These are phyloP conservation scores for Scheffersomyces stipitis DNA, from an alignment of 805 yeast species.

Conservation along the genomic window DNA sequence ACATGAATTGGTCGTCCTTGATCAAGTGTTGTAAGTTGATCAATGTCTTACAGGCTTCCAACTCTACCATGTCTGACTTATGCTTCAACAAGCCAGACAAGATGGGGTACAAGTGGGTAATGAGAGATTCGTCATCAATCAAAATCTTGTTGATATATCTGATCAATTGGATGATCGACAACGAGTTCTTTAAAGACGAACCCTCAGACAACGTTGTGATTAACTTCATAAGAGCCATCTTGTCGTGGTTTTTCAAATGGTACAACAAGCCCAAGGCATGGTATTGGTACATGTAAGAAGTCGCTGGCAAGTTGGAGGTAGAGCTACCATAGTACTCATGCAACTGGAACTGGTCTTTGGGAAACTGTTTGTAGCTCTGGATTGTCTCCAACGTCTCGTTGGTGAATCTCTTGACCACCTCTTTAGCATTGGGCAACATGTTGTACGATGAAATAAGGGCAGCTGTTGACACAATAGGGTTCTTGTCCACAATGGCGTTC, in stretches of 20 bases:
- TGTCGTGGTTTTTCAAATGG: constrained; percentile 84
- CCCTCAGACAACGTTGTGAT: constrained; percentile 72
- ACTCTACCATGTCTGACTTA: constrained; percentile 84
- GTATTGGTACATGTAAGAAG: constrained; percentile 86
- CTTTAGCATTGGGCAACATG: constrained; percentile 83
- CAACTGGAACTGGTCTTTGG: constrained; percentile 47
- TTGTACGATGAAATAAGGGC: constrained; percentile 91
- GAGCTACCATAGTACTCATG: constrained; percentile 58
- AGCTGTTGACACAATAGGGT: constrained; percentile 89
- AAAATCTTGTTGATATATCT: constrained; percentile 75
- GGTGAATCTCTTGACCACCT: constrained; percentile 89
- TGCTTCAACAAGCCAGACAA: constrained; percentile 72
- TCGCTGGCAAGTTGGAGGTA: constrained; percentile 54
- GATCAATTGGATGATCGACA: constrained; percentile 83
- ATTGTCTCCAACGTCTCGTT: constrained; percentile 95
- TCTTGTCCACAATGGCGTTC: constrained; percentile 87
- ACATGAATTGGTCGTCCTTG: constrained; percentile 62
- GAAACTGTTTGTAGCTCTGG: constrained; percentile 55
- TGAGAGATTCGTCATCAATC: constrained; percentile 66
- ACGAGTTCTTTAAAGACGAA: constrained; percentile 66
- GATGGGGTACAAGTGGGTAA: constrained; percentile 59
- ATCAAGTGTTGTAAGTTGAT: constrained; percentile 53
- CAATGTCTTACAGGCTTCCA: constrained; percentile 86
- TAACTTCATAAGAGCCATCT: constrained; percentile 89
- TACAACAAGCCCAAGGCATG: constrained; percentile 92